Base-by-base conservation (phyloP, 768 basidiomycete species). In the Suillus paluster region DNA sequence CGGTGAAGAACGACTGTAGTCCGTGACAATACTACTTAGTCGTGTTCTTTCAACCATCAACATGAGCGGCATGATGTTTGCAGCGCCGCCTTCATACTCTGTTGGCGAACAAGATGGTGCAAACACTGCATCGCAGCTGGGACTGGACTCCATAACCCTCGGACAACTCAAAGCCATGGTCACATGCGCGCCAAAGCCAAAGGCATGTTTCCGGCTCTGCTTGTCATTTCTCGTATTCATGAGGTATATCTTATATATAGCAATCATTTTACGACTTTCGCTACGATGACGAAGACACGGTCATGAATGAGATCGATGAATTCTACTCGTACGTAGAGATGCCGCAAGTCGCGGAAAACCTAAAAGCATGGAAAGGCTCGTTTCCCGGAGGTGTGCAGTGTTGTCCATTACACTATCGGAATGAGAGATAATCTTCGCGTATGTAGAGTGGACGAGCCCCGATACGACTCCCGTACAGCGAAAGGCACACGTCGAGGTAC, bases 291-390 rank as follows among this genome's bases (percentile, higher is more conserved):
- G 95, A 97, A 71, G 94, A 97, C 75, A 95, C 93, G 5, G 88
- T 98, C 21, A 89, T 97, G 84, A 91, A 92, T 69, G 97, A 99
- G 74, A 89, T 99, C 42, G 93, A 98, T 62, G 97, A 99, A 76
- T 98, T 99, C 78, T 99, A 97, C 76, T 94, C 94, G 23, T 99
- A 97, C 76, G 88, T 94, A 63, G 97, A 98, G 80, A 93, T 95
- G 86, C 86, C 91, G 0, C 92, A 95, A 72, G 89, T 95, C 23
- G 87, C 86, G 3, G 92, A 94, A 80, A 94, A 94, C 72, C 79
- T 93, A 65, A 90, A 88, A 70, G 90, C 92, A 49, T 97, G 94
- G 91, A 86, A 91, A 69, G 89, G 89, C 42, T 93, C 90, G 46
- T 96, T 91, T 72, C 77, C 82, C 34, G 86, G 86, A 75, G 91